These are phyloP conservation scores for Debaryomyces maramus DNA, from an alignment of 805 yeast genomes.

Conservation along the genomic window DNA sequence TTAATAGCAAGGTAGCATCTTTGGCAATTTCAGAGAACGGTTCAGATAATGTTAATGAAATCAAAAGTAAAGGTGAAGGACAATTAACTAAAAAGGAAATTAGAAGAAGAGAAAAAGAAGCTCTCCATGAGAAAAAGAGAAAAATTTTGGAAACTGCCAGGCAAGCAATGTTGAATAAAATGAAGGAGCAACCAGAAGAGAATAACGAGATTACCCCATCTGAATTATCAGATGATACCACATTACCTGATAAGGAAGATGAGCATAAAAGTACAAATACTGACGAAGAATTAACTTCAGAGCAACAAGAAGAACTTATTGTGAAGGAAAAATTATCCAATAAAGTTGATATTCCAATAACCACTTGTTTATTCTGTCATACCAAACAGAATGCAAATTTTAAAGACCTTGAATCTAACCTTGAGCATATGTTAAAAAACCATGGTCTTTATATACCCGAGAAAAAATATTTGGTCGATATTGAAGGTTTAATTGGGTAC, in stretches of 20 bases:
- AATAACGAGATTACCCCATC: background rate
- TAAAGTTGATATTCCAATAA: constrained; percentile 47
- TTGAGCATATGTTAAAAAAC: constrained; percentile 70
- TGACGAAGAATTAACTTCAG: constrained; percentile 14
- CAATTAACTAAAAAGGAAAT: constrained; percentile 47
- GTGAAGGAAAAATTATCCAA: constrained; percentile 47
- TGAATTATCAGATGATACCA: constrained; percentile 5
- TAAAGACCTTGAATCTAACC: constrained; percentile 40
- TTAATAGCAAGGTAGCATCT: constrained; percentile 28
- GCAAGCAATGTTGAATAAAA: constrained; percentile 33
- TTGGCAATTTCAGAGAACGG: constrained; percentile 18
- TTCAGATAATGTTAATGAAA: constrained; percentile 9
- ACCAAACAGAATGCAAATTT: constrained; percentile 34
- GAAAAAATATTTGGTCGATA: constrained; percentile 61
- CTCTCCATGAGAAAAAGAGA: constrained; percentile 47
- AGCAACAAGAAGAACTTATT: constrained; percentile 41
- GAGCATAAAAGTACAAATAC: background rate
- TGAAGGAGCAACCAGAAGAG: constrained; percentile 4
- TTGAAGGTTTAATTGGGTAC: constrained; percentile 70
- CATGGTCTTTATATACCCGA: constrained; percentile 94
- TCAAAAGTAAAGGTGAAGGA: constrained; percentile 17
- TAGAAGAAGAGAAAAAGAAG: constrained; percentile 52
- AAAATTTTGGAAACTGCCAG: constrained; percentile 49
- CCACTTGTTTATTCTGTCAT: constrained; percentile 53
- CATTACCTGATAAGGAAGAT: constrained; percentile 5